Percentiles rank a stretch among this genome's conserved stretches.
Conservation (phyloP, 768 basidiomycete species). For the Phylloporus scabripes region DNA sequence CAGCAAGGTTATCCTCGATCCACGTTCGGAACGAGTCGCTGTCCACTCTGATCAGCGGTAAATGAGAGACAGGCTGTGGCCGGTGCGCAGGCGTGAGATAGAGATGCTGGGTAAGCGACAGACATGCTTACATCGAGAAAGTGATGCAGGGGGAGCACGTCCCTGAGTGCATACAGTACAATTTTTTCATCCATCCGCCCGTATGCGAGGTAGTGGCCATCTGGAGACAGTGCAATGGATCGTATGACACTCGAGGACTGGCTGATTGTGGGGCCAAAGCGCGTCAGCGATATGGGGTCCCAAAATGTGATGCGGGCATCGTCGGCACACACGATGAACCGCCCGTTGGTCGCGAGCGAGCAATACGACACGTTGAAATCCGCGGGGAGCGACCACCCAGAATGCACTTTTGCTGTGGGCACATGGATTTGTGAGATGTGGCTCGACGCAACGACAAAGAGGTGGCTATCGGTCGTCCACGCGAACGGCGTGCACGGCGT, state of each 20-base stretch:
- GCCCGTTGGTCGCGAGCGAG: background rate
- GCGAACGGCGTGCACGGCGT: constrained; percentile 2
- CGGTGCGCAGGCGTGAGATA: background rate
- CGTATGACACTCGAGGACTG: background rate
- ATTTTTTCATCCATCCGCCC: background rate
- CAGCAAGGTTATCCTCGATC: background rate
- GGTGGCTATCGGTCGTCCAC: background rate
- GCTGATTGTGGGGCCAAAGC: background rate
- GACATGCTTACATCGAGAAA: constrained; percentile 2
- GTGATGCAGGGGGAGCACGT: background rate
- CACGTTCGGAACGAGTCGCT: background rate
- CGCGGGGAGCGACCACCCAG: background rate
- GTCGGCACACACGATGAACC: background rate
- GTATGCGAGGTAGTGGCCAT: background rate
- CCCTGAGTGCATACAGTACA: background rate
- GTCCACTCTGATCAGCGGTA: constrained; percentile 3
- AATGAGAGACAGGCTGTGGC: background rate
- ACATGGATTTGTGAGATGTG: constrained; percentile 1
- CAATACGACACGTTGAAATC: background rate
- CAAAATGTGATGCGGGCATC: constrained; percentile 1
- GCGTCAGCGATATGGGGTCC: background rate
- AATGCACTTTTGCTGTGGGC: background rate
- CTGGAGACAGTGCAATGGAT: background rate
- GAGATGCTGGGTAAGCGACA: background rate
- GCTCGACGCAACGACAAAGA: constrained; percentile 3